Evolutionary conservation across 2,329 filamentous ascomycete species (phyloP), one percentile per base, ranked within the genome.

Genomic region (Cryphonectria naterciae): DNA sequence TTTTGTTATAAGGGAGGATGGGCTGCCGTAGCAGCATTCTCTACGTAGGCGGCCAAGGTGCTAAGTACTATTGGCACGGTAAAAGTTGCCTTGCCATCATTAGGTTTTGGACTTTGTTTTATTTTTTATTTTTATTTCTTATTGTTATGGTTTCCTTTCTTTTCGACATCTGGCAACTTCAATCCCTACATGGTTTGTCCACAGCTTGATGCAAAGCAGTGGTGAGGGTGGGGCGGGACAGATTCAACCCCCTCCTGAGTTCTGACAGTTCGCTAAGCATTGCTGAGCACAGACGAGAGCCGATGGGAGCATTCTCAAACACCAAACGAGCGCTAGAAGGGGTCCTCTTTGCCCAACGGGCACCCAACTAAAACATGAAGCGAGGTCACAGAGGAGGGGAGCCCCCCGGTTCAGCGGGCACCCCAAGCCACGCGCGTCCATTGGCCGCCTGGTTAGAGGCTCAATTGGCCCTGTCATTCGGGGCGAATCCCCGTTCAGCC

Each of bases 391-490:
- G 60, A 46, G 39, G 22, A n/a, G 46, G 22, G 43, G 17, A 22
- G 6, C 22, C 46, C 46, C 46, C 46, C 46, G 61, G 25, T 19
- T 32, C 25, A 35, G 54, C 66, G 22, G 37, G 28, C 37, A 46
- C 28, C 25, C 43, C 67, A 43, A 43, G 60, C 46, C 58, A 32
- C 11, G 60, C 58, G 60, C 58, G 46, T 46, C 58, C 35, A 68
- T 68, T 68, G 67, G 68, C 52, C 65, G 70, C 62, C 63, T 71
- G 70, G 54, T 52, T 56, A 61, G 63, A 70, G 49, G 66, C 66
- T 65, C 63, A 58, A 52, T 15, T 32, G 41, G 13, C 63, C 28
- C 70, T 65, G 70, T 60, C 54, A 11, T 49, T 39, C 28, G 58
- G 35, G 37, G 15, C 35, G 19, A 61, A 49, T 58, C 62, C 67